A percentile compares a stretch with the other conserved stretches of the same genome.
Evolutionary conservation across 208 protist genomes (phyloP).

Genomic region (Trypanosoma lewisi): DNA sequence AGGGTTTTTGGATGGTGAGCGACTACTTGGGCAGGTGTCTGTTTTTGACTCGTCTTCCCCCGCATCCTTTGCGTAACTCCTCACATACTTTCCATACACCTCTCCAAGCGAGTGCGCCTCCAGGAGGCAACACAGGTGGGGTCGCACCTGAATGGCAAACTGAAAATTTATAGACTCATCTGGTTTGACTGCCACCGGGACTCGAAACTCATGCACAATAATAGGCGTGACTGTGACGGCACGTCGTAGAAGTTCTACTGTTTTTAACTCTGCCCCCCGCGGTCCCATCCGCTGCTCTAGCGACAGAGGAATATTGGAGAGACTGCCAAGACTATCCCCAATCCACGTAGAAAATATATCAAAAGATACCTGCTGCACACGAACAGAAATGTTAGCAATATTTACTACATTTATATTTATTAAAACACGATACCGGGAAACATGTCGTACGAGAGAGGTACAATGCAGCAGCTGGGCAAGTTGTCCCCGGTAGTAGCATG

Average conservation of each 20-base stretch:
- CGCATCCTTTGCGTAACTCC: conserved; percentile 4
- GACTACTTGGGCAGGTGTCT: not conserved
- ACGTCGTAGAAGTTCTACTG: conserved; percentile 51
- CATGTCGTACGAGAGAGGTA: conserved; percentile 41
- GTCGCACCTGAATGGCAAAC: conserved; percentile 74
- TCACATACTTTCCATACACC: conserved; percentile 41
- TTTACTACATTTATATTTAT: conserved; percentile 68
- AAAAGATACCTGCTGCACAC: conserved; percentile 49
- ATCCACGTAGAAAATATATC: conserved; percentile 66
- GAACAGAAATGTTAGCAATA: conserved; percentile 33
- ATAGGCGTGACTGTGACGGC: conserved; percentile 67
- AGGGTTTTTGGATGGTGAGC: not conserved
- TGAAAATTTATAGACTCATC: conserved; percentile 76
- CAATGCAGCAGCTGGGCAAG: conserved; percentile 44
- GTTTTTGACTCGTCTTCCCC: conserved; percentile 1
- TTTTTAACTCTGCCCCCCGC: conserved; percentile 39
- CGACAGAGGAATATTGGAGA: conserved; percentile 25
- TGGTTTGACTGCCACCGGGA: conserved; percentile 52
- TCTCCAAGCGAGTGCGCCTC: conserved; percentile 57
- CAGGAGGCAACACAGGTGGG: conserved; percentile 68
- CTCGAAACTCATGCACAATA: conserved; percentile 40
- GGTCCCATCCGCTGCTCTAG: conserved; percentile 48
- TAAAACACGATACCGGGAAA: conserved; percentile 52
- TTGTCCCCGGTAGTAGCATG: conserved; percentile 41
- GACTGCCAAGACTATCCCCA: conserved; percentile 19